Base-by-base conservation (phyloP, 148 eudicot species). In the Rhododendron griersonianum region DNA sequence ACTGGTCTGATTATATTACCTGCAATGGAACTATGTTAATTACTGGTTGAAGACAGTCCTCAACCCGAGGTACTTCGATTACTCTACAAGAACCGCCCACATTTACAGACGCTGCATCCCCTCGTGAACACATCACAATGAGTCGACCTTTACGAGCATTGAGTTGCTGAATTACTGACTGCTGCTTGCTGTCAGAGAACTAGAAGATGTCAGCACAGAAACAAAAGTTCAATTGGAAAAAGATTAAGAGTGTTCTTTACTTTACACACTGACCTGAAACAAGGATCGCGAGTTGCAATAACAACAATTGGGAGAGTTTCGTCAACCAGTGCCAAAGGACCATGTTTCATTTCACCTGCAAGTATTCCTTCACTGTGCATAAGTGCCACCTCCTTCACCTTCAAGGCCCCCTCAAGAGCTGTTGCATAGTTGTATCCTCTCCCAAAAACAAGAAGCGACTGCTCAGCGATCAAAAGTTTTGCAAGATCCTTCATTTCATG, bases 291-390 rank as follows among this genome's bases (percentile, higher is more conserved):
- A 78, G 99, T 95, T 63, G 99, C 98, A 85, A 95, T 93, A 41
- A 98, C 99, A 85, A 98, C 85, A 80, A 98, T 98, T 44, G 98
- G 98, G 79, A 98, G 98, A 87, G 88, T 94, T 88, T 98, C 96
- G 75, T 98, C 99, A 7, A 98, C 99, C 79, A 98, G 91, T 50
- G 98, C 99, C 80, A 98, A 86, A 23, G 99, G 99, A 79, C 98
- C 99, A 88, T 98, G 99, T 85, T 95, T 98, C 98, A 95, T 95
- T 91, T 98, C 99, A 55, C 99, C 99, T 21, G 99, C 99, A 87
- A 98, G 99, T 86, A 98, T 98, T 85, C 98, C 98, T 90, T 98
- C 99, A 87, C 99, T 95, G 89, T 98, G 99, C 98, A 98, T 98
- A 71, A 98, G 92, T 69, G 99, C 90, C 45, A 98, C 99, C 89